Conservation (phyloP, 2,329 filamentous ascomycete species). For the Epichloe festucae region DNA sequence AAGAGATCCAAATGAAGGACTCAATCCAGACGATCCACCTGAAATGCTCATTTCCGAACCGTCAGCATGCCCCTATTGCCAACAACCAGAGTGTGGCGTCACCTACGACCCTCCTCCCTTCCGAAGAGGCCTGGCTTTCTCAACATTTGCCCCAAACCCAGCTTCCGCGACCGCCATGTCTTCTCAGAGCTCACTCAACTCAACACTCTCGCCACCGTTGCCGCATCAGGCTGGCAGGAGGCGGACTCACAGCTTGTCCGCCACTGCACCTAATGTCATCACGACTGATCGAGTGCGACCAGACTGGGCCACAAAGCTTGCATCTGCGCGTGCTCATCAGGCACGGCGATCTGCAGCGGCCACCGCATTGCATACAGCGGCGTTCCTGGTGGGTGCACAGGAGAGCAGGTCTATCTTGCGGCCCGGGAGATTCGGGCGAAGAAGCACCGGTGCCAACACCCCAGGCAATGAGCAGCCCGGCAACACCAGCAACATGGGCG, state of each 20-base stretch:
- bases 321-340: conserved; percentile 71
- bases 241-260: conserved; percentile 54
- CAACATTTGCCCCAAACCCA: conserved; percentile 28
- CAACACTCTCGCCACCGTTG: conserved; percentile 32
- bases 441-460: conserved; percentile 27
- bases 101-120: conserved; percentile 86
- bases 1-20: conserved; percentile 22
- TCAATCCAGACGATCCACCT: conserved; percentile 35
- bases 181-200: conserved; percentile 68
- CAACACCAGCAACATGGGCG: conserved; percentile 4
- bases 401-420: conserved; percentile 35
- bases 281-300: conserved; percentile 87
- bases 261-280: conserved; percentile 72
- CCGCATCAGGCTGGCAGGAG: conserved; percentile 27
- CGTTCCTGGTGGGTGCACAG: conserved; percentile 68
- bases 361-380: conserved; percentile 86
- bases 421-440: conserved; percentile 42
- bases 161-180: conserved; percentile 60
- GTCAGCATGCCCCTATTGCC: conserved; percentile 87
- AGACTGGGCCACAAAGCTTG: conserved; percentile 86
- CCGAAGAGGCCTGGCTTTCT: conserved; percentile 66
- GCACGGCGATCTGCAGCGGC: conserved; percentile 81
- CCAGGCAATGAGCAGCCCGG: conserved; percentile 13
- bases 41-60: conserved; percentile 78
- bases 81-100: conserved; percentile 90